Conservation (phyloP, 2,329 filamentous ascomycete species). For the Ascochyta koolunga region DNA sequence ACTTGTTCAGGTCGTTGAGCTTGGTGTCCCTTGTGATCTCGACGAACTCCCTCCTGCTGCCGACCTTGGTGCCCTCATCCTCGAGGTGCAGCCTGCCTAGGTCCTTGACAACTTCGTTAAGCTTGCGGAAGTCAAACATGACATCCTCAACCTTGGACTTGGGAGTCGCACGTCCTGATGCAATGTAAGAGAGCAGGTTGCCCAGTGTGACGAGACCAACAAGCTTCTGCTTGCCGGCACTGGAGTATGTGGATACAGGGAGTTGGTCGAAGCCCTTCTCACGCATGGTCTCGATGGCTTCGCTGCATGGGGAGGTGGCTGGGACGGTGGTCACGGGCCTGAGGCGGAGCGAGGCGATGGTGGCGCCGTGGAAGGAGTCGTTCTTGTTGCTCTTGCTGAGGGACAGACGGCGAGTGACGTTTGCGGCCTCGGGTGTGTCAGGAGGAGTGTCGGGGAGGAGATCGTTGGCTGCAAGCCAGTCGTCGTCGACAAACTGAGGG, state of each 20-base stretch:
- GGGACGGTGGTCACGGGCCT: conserved; percentile 92
- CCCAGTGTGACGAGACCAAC: conserved; percentile 94
- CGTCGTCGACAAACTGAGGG: conserved; percentile 85
- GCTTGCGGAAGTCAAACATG: conserved; percentile 94
- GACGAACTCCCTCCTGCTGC: conserved; percentile 73
- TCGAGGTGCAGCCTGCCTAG: conserved; percentile 49
- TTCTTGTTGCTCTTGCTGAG: conserved; percentile 52
- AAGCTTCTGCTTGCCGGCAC: conserved; percentile 71
- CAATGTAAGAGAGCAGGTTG: conserved; percentile 90
- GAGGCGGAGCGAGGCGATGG: conserved; percentile 80
- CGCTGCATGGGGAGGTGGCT: conserved; percentile 73
- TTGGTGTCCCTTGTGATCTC: conserved; percentile 93
- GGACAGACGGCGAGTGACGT: conserved; percentile 46
- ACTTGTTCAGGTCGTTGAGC: conserved; percentile 81
- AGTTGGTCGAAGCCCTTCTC: conserved; percentile 98
- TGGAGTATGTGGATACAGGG: conserved; percentile 70
- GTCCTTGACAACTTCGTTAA: conserved; percentile 91
- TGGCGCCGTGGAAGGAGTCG: conserved; percentile 78
- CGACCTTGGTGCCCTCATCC: conserved; percentile 27
- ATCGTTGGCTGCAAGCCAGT: conserved; percentile 97
- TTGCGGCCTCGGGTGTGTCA: conserved; percentile 28
- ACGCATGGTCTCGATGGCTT: conserved; percentile 96
- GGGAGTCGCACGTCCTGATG: conserved; percentile 76
- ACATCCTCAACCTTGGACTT: conserved; percentile 79
- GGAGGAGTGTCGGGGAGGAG: conserved; percentile 72